Evolutionary conservation across 208 protist species (phyloP).

Genomic region (Strigomonas culicis): DNA sequence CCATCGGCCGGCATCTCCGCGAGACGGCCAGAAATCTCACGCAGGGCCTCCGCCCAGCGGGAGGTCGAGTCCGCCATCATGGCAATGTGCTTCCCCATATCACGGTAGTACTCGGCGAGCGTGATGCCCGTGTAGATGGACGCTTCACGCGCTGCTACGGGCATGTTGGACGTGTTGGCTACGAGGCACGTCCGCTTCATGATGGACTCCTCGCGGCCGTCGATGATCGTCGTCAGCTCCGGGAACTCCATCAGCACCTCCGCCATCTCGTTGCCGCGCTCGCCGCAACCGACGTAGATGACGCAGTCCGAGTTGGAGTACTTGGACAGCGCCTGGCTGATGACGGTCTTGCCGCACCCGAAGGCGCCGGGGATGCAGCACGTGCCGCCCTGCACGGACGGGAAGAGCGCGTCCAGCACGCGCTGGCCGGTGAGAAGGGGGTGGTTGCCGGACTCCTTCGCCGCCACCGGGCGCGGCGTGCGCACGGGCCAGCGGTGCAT

Average conservation of each 20-base stretch:
- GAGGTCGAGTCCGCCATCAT: conserved; percentile 99
- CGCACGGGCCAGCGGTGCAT: conserved; percentile 98
- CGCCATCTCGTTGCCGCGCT: conserved; percentile 99
- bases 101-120: conserved; percentile 99
- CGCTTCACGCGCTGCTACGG: conserved; percentile 99
- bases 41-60: conserved; percentile 99
- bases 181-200: conserved; percentile 99
- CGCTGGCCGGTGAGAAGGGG: conserved; percentile 99
- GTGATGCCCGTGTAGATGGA: conserved; percentile 99
- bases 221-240: conserved; percentile 92
- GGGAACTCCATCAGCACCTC: conserved; percentile 99
- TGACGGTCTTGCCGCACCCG: conserved; percentile 99
- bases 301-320: conserved; percentile 99
- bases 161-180: conserved; percentile 99
- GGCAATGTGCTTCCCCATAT: conserved; percentile 99
- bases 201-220: conserved; percentile 97
- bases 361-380: conserved; percentile 99
- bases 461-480: conserved; percentile 90
- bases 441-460: conserved; percentile 95
- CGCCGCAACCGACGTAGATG: conserved; percentile 99
- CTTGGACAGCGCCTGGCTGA: conserved; percentile 99
- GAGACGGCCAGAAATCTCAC: conserved; percentile 99
- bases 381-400: conserved; percentile 99
- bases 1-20: conserved; percentile 99
- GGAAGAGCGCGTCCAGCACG: conserved; percentile 99